phyloP scores from a whole-genome alignment of 192 early-diverging fungal species.

The Polychytrium aggregatum region DNA sequence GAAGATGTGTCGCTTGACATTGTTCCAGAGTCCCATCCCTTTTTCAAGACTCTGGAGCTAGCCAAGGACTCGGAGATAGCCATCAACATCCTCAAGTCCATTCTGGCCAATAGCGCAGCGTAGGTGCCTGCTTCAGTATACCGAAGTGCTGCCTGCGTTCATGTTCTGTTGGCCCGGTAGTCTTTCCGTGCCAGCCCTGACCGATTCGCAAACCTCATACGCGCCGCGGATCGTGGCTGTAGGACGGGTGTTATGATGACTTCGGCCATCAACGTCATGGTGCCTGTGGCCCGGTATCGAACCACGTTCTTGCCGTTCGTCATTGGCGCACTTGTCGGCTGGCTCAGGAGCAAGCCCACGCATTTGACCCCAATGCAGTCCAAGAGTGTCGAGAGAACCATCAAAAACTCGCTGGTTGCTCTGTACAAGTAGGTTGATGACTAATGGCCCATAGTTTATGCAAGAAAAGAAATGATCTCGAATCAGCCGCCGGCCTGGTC shows the following conservation, averaged over 20 bases:
- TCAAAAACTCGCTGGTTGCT: conserved; percentile 27
- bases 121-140: conserved; percentile 4
- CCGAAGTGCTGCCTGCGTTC: background rate
- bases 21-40: conserved; percentile 19
- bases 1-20: conserved; percentile 23
- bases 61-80: conserved; percentile 14
- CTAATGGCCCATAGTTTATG: background rate
- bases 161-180: background rate
- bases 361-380: conserved; percentile 9
- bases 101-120: conserved; percentile 7
- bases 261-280: conserved; percentile 24
- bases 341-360: background rate
- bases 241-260: conserved; percentile 21
- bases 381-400: conserved; percentile 22
- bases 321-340: conserved; percentile 16
- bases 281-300: conserved; percentile 15
- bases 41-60: conserved; percentile 14
- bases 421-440: conserved; percentile 10
- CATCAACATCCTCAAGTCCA: conserved; percentile 8
- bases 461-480: no score
- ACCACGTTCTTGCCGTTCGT: conserved; percentile 12
- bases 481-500: no score
- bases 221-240: background rate
- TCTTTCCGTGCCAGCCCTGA: conserved; percentile 3
- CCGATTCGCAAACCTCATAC: background rate